These are phyloP conservation scores for Fusarium beomiforme DNA, from an alignment of 2,329 filamentous ascomycete genomes.

Conservation along the genomic window DNA sequence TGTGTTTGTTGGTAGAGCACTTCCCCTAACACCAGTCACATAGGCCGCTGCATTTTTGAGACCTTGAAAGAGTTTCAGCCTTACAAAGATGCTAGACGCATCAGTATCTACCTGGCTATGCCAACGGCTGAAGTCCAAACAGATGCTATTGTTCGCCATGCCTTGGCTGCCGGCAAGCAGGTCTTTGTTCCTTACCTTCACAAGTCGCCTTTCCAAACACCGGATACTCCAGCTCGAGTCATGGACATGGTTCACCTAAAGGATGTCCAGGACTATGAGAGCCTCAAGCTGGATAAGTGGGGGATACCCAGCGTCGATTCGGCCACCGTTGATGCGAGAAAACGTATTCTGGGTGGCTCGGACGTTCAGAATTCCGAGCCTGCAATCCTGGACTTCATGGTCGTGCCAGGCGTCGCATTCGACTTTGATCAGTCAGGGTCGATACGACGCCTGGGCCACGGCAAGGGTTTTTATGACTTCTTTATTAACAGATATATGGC, in stretches of 20 bases:
- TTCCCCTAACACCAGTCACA: slow-evolving; percentile 31
- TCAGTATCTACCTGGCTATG: slow-evolving; percentile 96
- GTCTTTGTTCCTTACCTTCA: slow-evolving; percentile 95
- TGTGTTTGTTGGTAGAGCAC: slow-evolving; percentile 7
- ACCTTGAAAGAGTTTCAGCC: slow-evolving; percentile 74
- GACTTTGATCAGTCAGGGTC: slow-evolving; percentile 67
- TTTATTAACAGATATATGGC: slow-evolving; percentile 80
- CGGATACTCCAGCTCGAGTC: slow-evolving; percentile 68
- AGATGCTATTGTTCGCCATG: slow-evolving; percentile 81
- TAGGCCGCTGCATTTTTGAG: slow-evolving; percentile 74
- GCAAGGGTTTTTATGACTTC: slow-evolving; percentile 96
- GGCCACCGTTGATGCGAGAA: slow-evolving; percentile 70
- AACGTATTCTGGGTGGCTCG: slow-evolving; percentile 76
- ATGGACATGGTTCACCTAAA: slow-evolving; percentile 95
- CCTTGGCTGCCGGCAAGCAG: slow-evolving; percentile 78
- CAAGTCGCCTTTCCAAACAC: slow-evolving; percentile 59
- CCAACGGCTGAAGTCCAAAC: slow-evolving; percentile 88
- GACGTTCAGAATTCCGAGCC: slow-evolving; percentile 56
- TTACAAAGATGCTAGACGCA: slow-evolving; percentile 77
- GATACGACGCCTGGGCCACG: slow-evolving; percentile 86
- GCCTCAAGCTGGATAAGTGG: slow-evolving; percentile 83
- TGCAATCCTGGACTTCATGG: slow-evolving; percentile 79
- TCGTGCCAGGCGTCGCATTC: slow-evolving; percentile 94
- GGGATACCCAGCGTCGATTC: slow-evolving; percentile 88
- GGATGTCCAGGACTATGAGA: slow-evolving; percentile 80